Evolutionary conservation across 164 flowering plant genomes (phyloP), one percentile per base, ranked within the genome.

Genomic region (Kingdonia uniflora): DNA sequence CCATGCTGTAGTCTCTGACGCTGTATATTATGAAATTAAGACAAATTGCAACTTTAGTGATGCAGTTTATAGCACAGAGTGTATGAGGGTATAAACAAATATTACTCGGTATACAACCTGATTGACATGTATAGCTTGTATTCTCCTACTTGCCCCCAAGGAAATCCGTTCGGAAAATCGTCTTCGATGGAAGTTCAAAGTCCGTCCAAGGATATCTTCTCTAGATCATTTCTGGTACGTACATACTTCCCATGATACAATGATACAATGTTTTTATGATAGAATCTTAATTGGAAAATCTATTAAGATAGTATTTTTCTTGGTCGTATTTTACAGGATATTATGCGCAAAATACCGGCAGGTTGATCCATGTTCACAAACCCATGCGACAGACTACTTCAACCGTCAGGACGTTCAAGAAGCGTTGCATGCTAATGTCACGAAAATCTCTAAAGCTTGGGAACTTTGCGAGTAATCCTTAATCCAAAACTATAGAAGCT

Each of bases 51-150:
- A 85, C 55, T 88, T 85, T 64, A 74, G 71, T 45, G 16, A 12
- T 0, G 0, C n/a, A 0, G 17, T 58, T 19, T 14, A 6, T 0
- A 20, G 71, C 0, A 10, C 19, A 0, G 68, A 16, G 0, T 88
- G 95, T 14, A 58, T 2, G 8, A 7, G 0, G 72, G 67, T 14
- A 52, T 89, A 1, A 24, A 42, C 6, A n/a, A 40, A 61, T 84
- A 84, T 61, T 76, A 71, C 16, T 56, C 39, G 0, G 79, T 83
- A 1, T 88, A 80, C 61, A 11, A 58, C 0, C 66, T 83, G 65
- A 82, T 89, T 5, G 97, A 86, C 71, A 86, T 86, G 91, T 82
- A 80, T 58, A 80, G 83, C 58, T 61, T 82, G 63, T 85, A 89
- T 43, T 25, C 83, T 43, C 95, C 95, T 0, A 58, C 21, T 0